Evolutionary conservation across 2,329 filamentous ascomycete genomes (phyloP).

Genomic region (Diaporthe sp.): DNA sequence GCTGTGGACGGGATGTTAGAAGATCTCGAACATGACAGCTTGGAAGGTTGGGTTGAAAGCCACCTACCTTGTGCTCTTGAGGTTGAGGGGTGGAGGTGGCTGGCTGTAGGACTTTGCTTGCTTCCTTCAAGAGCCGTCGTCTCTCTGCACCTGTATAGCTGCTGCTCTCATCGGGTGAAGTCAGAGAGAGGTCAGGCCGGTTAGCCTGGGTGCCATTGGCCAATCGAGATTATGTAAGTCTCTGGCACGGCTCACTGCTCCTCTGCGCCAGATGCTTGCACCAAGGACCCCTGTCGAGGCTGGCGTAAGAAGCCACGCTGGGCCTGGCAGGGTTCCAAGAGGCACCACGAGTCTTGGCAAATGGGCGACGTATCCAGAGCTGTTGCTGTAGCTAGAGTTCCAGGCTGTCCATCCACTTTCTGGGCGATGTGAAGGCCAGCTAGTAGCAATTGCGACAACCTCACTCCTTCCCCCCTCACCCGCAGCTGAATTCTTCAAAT

Average conservation of each 20-base stretch:
- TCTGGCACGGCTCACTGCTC: not conserved
- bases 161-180: conserved; percentile 27
- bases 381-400: conserved; percentile 7
- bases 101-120: not conserved
- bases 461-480: not conserved
- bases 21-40: not conserved
- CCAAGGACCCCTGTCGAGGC: conserved; percentile 10
- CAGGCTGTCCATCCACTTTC: conserved; percentile 33
- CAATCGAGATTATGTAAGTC: conserved; percentile 33
- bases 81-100: not conserved
- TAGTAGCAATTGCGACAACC: conserved; percentile 22
- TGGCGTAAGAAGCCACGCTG: conserved; percentile 36
- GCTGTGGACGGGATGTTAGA: conserved; percentile 16
- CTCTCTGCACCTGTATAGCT: not conserved
- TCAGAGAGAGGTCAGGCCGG: conserved; percentile 33
- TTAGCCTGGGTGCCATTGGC: conserved; percentile 33
- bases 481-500: conserved; percentile 29
- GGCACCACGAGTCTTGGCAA: conserved; percentile 47
- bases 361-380: conserved; percentile 51
- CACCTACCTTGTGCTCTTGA: not conserved
- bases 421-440: conserved; percentile 30
- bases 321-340: conserved; percentile 22
- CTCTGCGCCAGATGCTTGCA: not conserved
- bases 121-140: not conserved
- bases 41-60: too few relatives aligned